Base-by-base conservation (phyloP, 257 asterid species). In the Gardenia jasminoides region DNA sequence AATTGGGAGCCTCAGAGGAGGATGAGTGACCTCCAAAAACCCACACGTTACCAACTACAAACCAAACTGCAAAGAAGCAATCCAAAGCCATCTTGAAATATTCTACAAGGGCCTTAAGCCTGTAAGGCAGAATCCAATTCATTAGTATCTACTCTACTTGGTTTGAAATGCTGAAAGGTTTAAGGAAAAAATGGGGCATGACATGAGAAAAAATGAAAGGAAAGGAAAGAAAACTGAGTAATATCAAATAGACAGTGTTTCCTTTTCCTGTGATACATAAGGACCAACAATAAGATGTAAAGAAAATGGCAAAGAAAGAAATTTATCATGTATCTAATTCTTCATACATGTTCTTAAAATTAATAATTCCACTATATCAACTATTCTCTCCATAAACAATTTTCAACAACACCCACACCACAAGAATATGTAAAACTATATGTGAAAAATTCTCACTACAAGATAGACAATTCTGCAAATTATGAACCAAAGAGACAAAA, bases 31-130 rank as follows among this genome's bases (percentile, higher is more conserved):
- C 98, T 36, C 98, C 97, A 74, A 93, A 96, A 75, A 96, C 88
- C 99, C 99, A 94, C 12, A 94, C 98, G 48, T 92, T 94, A 74
- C 99, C 99, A 72, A 93, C 96, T 86, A 95, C 99, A 87, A 96
- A 96, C 97, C 97, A 96, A 76, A 94, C 91, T 62, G 98, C 97
- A 84, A 92, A 92, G 89, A 92, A 94, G 91, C 98, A 94, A 89
- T 94, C 97, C 87, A 91, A 81, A 76, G 93, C 97, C 97, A 94
- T 90, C 94, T 93, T 94, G 85, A 89, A 84, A 87, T 94, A 90
- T 74, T 94, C 98, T 64, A 89, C 83, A 73, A 90, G 87, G 73
- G 76, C 87, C 87, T 88, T 94, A 28, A 93, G 72, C 91, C 98
- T 94, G 97, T 83, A 78, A 87, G 62, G 77, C 67, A 77, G 77